Evolutionary conservation across 345 rosid genomes (phyloP).

Genomic region (Corchorus capsularis): DNA sequence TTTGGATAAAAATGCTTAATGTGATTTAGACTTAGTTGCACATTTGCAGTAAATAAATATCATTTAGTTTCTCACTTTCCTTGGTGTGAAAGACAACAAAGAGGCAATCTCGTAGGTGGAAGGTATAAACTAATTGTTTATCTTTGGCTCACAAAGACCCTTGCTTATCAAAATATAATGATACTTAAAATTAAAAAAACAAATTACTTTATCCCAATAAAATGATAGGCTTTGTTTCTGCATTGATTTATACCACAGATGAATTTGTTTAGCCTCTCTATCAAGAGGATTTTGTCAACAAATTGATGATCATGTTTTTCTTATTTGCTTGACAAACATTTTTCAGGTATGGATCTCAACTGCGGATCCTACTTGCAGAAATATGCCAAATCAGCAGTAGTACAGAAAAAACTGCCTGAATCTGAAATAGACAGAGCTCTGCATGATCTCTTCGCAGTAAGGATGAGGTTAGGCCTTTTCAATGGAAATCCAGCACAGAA

Average conservation of each 20-base stretch:
- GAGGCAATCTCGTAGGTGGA: neutral
- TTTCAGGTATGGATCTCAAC: conserved; percentile 85
- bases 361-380: conserved; percentile 73
- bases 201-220: neutral
- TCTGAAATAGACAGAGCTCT: conserved; percentile 70
- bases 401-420: conserved; percentile 61
- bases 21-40: neutral
- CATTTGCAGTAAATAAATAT: neutral
- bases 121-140: neutral
- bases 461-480: conserved; percentile 91
- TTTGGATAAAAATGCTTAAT: neutral
- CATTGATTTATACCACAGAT: neutral
- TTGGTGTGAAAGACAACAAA: neutral
- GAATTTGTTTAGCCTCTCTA: neutral
- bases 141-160: neutral
- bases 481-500: conserved; percentile 60
- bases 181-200: neutral
- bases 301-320: neutral
- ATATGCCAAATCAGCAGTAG: conserved; percentile 66
- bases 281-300: neutral
- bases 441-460: conserved; percentile 67
- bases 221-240: neutral
- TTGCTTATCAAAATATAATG: neutral
- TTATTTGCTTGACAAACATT: conserved; percentile 7
- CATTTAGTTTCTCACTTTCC: neutral